These are phyloP conservation scores for Zygotorulaspora sp. DNA, from an alignment of 805 yeast genomes.

Conservation along the genomic window DNA sequence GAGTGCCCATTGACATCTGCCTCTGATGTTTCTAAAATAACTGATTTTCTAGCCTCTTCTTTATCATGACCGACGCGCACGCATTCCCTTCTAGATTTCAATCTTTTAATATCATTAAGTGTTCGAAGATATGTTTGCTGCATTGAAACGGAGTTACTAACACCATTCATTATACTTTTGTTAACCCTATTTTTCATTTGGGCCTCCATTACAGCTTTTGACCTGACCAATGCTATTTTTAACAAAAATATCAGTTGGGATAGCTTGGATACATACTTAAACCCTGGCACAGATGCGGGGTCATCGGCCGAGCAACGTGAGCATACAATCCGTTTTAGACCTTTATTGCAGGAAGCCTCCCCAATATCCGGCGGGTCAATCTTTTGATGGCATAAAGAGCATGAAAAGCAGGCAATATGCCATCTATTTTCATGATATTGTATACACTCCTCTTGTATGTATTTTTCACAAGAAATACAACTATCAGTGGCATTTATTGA, in stretches of 20 bases:
- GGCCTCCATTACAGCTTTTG: slow-evolving; percentile 53
- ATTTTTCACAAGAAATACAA: slow-evolving; percentile 64
- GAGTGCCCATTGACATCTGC: slow-evolving; percentile 22
- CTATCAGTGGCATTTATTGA: slow-evolving; percentile 66
- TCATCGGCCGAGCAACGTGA: slow-evolving; percentile 54
- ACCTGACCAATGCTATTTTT: slow-evolving; percentile 78
- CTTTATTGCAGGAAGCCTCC: slow-evolving; percentile 45
- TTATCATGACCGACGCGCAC: slow-evolving; percentile 46
- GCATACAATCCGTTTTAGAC: slow-evolving; percentile 46
- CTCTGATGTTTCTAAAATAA: slow-evolving; percentile 51
- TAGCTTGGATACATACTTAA: slow-evolving; percentile 60
- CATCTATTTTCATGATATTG: slow-evolving; percentile 61
- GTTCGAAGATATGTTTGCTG: slow-evolving; percentile 62
- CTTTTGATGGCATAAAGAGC: slow-evolving; percentile 51
- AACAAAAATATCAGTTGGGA: slow-evolving; percentile 71
- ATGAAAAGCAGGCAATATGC: slow-evolving; percentile 74
- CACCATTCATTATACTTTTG: slow-evolving; percentile 7
- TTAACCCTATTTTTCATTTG: slow-evolving; percentile 24
- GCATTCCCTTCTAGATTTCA: slow-evolving; percentile 68
- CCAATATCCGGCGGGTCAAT: slow-evolving; percentile 40
- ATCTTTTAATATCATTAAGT: slow-evolving; percentile 67
- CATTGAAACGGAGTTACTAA: slow-evolving; percentile 23
- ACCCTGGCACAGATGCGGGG: slow-evolving; percentile 49
- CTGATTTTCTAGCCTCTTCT: slow-evolving; percentile 61
- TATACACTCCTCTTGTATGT: slow-evolving; percentile 82